Conservation (phyloP, 129 eudicot species). For the Deinandra increscens region DNA sequence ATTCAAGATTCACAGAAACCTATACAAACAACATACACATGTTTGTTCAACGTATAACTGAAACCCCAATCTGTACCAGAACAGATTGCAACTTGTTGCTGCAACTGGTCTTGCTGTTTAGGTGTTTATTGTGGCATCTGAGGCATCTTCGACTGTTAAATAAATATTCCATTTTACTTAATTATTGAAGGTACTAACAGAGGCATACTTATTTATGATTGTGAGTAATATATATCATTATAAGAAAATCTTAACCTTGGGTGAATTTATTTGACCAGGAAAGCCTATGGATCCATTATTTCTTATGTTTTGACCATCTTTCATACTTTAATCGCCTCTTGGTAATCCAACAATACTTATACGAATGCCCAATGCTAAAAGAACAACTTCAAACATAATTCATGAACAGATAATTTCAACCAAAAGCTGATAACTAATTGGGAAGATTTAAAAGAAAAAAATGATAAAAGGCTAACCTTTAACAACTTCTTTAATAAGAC, state of each 20-base stretch:
- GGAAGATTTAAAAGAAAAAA: too few species aligned
- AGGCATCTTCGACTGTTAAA: slow-evolving; percentile 67
- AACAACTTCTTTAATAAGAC: too few species aligned
- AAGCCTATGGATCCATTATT: slow-evolving; percentile 85
- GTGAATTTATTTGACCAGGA: slow-evolving; percentile 76
- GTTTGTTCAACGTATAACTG: too few species aligned
- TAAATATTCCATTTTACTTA: slow-evolving; percentile 5
- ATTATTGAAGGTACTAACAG: background rate
- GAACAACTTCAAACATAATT: too few species aligned
- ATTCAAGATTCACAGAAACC: too few species aligned
- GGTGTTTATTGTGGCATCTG: slow-evolving; percentile 85
- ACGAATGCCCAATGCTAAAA: too few species aligned
- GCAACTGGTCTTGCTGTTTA: slow-evolving; percentile 83
- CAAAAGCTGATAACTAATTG: too few species aligned
- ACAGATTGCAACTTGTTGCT: slow-evolving; percentile 72
- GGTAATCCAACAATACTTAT: slow-evolving; percentile 84
- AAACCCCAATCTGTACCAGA: too few species aligned
- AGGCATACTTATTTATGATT: background rate
- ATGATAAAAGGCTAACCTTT: too few species aligned
- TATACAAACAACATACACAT: too few species aligned
- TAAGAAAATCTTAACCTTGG: slow-evolving; percentile 53
- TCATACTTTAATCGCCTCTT: slow-evolving; percentile 62
- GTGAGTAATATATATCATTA: background rate
- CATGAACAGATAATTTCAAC: too few species aligned
- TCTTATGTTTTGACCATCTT: slow-evolving; percentile 82